Base-by-base conservation (phyloP, 768 basidiomycete species). In the Lenzites betulinus region DNA sequence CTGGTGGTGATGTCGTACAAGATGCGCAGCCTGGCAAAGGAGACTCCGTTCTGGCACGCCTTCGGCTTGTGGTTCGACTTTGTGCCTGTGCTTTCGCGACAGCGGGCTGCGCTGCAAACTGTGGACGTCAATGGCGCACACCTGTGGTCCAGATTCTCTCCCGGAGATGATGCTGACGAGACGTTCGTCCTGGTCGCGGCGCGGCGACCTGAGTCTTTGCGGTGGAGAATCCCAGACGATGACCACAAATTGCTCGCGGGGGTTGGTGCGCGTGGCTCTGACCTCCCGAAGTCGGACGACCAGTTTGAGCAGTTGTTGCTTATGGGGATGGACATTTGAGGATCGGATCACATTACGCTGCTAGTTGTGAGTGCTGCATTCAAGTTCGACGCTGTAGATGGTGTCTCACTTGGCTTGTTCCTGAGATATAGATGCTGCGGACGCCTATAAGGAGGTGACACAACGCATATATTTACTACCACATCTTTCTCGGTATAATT, bases 21-120 rank as follows among this genome's bases (percentile, higher is more conserved):
- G 71, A 76, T 90, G 18, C 84, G 92, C 25, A 91, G 87, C 62
- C 77, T 91, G 30, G 60, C 80, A 0, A 90, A 89, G 65, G 92
- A 93, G 69, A 77, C 82, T 0, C 76, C 84, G 0, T 94, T 93
- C 71, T 93, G 92, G 91, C 76, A 79, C 4, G 86, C 87, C 2
- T 91, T 94, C 64, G 92, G 92, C 20, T 72, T 89, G 20, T 93
- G 89, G 89, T 92, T 90, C 72, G 66, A 77, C 22, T 92, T 84
- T 61, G 67, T 73, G 43, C 88, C 86, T 4, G 82, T 88, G 5
- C 73, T 66, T 36, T 66, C 72, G 48, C 50, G 56, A 43, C 33
- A 1, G 33, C 39, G 41, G 28, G 5, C 1, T 4, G 2, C 36
- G 28, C 20, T 7, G 9, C 28, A 13, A 8, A 30, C 6, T 9